A percentile compares a stretch with the other conserved stretches of the same genome.
These are phyloP conservation scores for Penicillium bialowiezense DNA, from an alignment of 495 filamentous ascomycete species.

Conservation along the genomic window DNA sequence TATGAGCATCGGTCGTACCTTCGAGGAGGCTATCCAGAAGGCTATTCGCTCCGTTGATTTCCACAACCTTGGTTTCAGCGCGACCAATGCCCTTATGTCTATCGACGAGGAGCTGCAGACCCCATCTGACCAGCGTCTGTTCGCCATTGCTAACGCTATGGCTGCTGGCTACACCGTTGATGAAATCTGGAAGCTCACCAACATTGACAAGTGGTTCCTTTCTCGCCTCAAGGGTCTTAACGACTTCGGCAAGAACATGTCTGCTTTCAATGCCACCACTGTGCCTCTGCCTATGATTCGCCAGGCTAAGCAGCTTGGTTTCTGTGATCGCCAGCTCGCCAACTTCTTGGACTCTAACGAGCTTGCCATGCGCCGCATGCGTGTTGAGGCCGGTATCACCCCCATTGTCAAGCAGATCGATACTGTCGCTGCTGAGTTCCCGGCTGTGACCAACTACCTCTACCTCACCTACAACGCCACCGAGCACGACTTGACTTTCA, in stretches of 20 bases:
- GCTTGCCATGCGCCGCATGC: constrained; percentile 74
- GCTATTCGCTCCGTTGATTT: constrained; percentile 93
- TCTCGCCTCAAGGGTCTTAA: constrained; percentile 84
- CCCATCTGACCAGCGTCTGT: constrained; percentile 94
- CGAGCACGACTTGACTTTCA: constrained; percentile 79
- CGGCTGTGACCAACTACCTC: constrained; percentile 91
- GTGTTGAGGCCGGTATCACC: constrained; percentile 78
- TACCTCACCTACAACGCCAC: constrained; percentile 94
- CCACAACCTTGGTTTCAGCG: constrained; percentile 92
- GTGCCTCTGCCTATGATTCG: constrained; percentile 64
- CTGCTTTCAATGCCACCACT: constrained; percentile 63
- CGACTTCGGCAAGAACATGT: constrained; percentile 80
- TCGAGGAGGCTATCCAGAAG: constrained; percentile 98
- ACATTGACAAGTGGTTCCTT: constrained; percentile 86
- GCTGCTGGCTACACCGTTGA: constrained; percentile 87
- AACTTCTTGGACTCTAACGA: constrained; percentile 94
- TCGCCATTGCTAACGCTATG: constrained; percentile 98
- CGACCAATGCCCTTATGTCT: constrained; percentile 88
- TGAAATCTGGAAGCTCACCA: constrained; percentile 96
- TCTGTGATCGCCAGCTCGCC: constrained; percentile 89
- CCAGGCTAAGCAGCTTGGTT: constrained; percentile 88
- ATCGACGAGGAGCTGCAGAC: constrained; percentile 96
- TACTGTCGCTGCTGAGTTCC: constrained; percentile 96
- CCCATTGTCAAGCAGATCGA: constrained; percentile 98
- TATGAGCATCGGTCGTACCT: constrained; percentile 95